These are phyloP conservation scores for Penicillium oxalicum DNA, from an alignment of 2,329 filamentous ascomycete genomes.

Conservation along the genomic window DNA sequence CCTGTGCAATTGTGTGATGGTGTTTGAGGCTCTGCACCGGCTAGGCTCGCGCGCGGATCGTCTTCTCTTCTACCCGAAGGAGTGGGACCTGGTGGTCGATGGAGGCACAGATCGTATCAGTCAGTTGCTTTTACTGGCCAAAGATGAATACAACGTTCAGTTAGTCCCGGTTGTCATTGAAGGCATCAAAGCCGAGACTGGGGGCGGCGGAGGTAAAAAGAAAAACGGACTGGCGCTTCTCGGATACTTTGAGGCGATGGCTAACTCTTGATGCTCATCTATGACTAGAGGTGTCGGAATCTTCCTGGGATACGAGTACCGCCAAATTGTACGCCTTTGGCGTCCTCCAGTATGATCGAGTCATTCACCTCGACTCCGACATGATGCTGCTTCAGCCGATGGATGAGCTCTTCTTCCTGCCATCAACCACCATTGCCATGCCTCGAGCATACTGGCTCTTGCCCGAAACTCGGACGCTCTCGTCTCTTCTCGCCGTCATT, in stretches of 20 bases:
- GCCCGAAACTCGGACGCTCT: conserved; percentile 49
- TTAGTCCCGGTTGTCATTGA: conserved; percentile 44
- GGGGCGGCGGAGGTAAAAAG: conserved; percentile 17
- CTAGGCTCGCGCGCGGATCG: conserved; percentile 37
- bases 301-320: conserved; percentile 58
- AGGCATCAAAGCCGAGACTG: conserved; percentile 21
- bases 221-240: not conserved
- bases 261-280: not conserved
- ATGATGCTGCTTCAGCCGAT: conserved; percentile 56
- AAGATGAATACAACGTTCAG: conserved; percentile 46
- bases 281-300: conserved; percentile 22
- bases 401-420: conserved; percentile 67
- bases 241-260: not conserved
- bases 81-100: conserved; percentile 33
- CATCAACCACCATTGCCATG: conserved; percentile 57
- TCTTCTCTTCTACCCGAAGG: conserved; percentile 38
- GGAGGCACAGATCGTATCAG: conserved; percentile 31
- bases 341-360: conserved; percentile 56
- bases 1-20: conserved; percentile 40
- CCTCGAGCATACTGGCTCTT: conserved; percentile 66
- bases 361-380: conserved; percentile 59
- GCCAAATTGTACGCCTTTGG: conserved; percentile 66
- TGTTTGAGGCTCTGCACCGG: conserved; percentile 37
- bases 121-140: conserved; percentile 46
- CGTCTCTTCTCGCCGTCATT: conserved; percentile 57